Percentiles rank a stretch among this genome's conserved stretches.
Conservation (phyloP, 2,329 filamentous ascomycete genomes). For the Pseudogymnoascus sp. region DNA sequence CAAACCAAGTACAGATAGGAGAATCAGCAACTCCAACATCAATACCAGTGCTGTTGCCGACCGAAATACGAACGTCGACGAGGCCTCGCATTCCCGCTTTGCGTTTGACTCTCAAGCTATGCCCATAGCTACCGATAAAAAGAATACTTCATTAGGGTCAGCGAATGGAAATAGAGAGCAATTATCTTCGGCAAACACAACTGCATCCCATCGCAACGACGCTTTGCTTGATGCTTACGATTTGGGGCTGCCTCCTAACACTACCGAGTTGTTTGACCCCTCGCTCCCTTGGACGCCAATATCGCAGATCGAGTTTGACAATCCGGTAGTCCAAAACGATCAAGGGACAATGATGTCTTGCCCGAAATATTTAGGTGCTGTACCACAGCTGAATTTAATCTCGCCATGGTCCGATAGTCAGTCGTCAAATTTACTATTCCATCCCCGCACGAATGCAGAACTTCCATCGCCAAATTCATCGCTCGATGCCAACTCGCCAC, state of each 20-base stretch:
- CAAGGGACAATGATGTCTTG: neutral
- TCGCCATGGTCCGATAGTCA: neutral
- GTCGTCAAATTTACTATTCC: neutral
- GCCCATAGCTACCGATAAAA: conserved; percentile 1
- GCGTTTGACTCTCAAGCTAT: conserved; percentile 4
- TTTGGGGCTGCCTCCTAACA: neutral
- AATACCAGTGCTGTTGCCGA: conserved; percentile 10
- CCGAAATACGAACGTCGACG: neutral
- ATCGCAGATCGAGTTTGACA: neutral
- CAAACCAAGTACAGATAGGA: conserved; percentile 38
- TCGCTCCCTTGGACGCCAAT: conserved; percentile 7
- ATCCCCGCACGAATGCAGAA: neutral
- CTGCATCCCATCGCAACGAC: neutral
- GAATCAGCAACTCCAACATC: conserved; percentile 13
- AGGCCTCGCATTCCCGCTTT: neutral
- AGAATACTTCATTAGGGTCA: neutral
- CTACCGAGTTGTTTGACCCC: conserved; percentile 16
- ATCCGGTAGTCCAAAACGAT: neutral
- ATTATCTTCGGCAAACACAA: conserved; percentile 1
- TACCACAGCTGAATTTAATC: neutral
- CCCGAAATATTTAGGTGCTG: neutral
- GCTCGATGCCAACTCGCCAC: neutral
- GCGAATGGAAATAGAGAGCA: neutral
- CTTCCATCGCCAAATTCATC: neutral
- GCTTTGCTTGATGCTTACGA: neutral